phyloP scores from a whole-genome alignment of 768 basidiomycete genomes.

The Daedaleopsis nitida region DNA sequence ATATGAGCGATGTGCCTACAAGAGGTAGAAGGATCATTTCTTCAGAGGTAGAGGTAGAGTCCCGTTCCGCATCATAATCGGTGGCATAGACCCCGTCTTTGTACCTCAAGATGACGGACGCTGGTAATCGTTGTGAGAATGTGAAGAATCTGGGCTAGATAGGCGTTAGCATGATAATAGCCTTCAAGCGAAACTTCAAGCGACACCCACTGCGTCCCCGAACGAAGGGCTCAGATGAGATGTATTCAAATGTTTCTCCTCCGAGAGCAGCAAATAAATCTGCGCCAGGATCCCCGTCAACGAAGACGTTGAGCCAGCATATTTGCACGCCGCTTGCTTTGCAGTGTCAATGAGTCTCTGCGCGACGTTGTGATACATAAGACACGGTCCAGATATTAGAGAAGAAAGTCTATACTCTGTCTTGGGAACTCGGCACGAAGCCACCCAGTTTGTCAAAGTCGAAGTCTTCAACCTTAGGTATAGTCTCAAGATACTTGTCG shows the following conservation, averaged over 20 bases:
- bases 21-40: conserved; percentile 73
- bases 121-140: conserved; percentile 76
- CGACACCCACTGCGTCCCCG: conserved; percentile 50
- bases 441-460: conserved; percentile 75
- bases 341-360: not conserved
- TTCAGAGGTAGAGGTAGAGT: conserved; percentile 50
- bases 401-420: conserved; percentile 49
- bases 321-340: conserved; percentile 40
- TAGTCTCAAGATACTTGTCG: conserved; percentile 62
- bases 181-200: not conserved
- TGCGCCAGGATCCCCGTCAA: conserved; percentile 82
- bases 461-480: conserved; percentile 82
- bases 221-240: conserved; percentile 63
- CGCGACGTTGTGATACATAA: not conserved
- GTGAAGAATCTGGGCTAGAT: conserved; percentile 51
- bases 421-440: conserved; percentile 79
- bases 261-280: conserved; percentile 85
- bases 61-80: conserved; percentile 52
- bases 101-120: conserved; percentile 65
- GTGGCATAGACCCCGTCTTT: conserved; percentile 68
- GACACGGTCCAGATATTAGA: not conserved
- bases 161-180: not conserved
- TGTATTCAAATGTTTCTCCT: conserved; percentile 65
- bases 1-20: conserved; percentile 22
- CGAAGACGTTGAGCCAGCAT: conserved; percentile 89